phyloP scores from a whole-genome alignment of 2,329 filamentous ascomycete genomes.

The Fusarium ramigenum region DNA sequence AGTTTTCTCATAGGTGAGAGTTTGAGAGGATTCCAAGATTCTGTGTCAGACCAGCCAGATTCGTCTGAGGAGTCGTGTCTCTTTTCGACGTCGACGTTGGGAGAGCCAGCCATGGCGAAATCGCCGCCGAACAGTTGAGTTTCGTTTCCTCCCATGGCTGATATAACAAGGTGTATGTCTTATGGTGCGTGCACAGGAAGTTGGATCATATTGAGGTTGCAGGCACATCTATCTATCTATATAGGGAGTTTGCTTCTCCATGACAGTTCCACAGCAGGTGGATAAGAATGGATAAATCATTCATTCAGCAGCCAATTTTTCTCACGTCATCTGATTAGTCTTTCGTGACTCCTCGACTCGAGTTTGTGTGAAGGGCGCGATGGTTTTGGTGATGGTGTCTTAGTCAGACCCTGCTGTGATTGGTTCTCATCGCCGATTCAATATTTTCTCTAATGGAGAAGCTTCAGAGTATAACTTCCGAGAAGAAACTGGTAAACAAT shows the following conservation, averaged over 20 bases:
- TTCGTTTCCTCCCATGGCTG: constrained; percentile 18
- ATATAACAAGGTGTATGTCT: neutral
- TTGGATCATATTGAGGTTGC: neutral
- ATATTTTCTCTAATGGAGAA: neutral
- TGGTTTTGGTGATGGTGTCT: constrained; percentile 6
- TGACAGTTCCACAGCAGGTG: constrained; percentile 18
- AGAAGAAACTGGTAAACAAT: neutral
- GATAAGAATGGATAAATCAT: neutral
- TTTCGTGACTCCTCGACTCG: constrained; percentile 6
- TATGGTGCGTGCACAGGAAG: neutral
- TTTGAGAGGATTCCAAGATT: constrained; percentile 44
- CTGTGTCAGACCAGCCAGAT: constrained; percentile 27
- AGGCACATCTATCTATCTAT: neutral
- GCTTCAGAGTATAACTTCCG: neutral
- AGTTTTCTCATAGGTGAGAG: constrained; percentile 46
- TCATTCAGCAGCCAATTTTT: neutral
- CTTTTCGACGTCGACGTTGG: constrained; percentile 4
- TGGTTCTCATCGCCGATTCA: constrained; percentile 26
- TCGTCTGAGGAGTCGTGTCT: constrained; percentile 33
- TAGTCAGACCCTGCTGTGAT: constrained; percentile 3
- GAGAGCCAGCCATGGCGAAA: neutral
- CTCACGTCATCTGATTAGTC: constrained; percentile 12
- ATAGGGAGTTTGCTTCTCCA: constrained; percentile 5
- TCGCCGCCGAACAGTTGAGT: constrained; percentile 10
- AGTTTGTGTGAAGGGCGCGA: constrained; percentile 10